Base-by-base conservation (phyloP, 352 stramenopile genomes). In the Pythium aquatile region DNA sequence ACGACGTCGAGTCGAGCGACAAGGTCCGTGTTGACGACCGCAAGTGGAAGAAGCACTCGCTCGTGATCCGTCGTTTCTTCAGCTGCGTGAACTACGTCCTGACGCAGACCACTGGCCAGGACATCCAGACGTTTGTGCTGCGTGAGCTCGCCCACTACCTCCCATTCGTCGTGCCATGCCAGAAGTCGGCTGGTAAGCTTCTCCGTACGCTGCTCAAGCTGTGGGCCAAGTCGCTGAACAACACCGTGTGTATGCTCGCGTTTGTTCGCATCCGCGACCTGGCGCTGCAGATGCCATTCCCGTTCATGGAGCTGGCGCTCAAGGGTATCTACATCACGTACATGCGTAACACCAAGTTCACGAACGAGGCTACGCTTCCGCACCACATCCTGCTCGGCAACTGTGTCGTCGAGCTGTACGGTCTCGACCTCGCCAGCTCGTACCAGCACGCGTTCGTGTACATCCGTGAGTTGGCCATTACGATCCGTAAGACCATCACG, bases 391-490 rank as follows among this genome's bases (percentile, higher is more conserved):
- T 99, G 61, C 96, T 99, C 78, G 94, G 92, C 49, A 99, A 99
- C 72, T 99, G 96, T 75, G 80, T 99, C 16, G 97, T 99, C n/a
- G 97, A 99, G 72, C 81, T 99, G 20, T 99, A 99, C 67, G 89
- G 90, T 16, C 70, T 99, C 17, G 96, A 99, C 75, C 83, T 98
- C 49, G 89, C 91, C 20, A 97, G 91, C 61, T 96, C 97, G 47
- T 99, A 99, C 83, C 97, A 99, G 75, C 96, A 99, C 78, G 96
- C 97, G 20, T 99, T 99, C 73, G 87, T 99, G 30, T 99, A 99
- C 81, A 98, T 99, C 57, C 92, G 98, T 32, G 95, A 99, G 74
- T 77, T 99, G 54, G 97, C 97, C n/a, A 93, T 99, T 58, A 93
- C 98, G 72, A 84, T 99, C 52, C 88, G 98, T 61, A 96, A 96